These are phyloP conservation scores for Paraconiothyrium brasiliense DNA, from an alignment of 2,329 filamentous ascomycete genomes.

Conservation along the genomic window DNA sequence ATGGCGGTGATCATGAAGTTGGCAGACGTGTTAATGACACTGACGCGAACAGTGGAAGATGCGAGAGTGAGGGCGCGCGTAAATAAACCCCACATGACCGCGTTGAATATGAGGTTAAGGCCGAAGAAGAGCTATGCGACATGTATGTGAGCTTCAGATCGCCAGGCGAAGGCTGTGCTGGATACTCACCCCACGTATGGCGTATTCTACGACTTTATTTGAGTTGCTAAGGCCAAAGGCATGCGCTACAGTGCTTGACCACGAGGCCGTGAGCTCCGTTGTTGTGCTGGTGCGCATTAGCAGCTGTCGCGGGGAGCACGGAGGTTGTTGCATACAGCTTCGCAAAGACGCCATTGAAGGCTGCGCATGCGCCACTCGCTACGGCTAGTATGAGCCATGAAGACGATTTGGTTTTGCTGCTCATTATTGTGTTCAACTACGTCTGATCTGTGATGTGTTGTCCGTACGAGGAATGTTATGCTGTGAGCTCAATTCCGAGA, in stretches of 20 bases:
- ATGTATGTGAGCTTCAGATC: background rate
- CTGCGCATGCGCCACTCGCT: constrained; percentile 79
- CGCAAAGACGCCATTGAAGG: constrained; percentile 84
- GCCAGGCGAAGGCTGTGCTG: background rate
- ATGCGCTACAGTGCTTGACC: constrained; percentile 60
- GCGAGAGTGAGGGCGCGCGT: constrained; percentile 79
- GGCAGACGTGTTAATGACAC: constrained; percentile 81
- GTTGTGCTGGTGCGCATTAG: constrained; percentile 60
- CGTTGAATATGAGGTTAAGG: constrained; percentile 79
- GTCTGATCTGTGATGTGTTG: background rate
- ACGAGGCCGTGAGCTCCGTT: constrained; percentile 65
- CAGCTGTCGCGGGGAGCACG: constrained; percentile 16
- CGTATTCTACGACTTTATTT: constrained; percentile 60
- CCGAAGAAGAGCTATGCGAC: constrained; percentile 72
- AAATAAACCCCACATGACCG: constrained; percentile 86
- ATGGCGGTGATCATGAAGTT: constrained; percentile 84
- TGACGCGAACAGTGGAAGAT: constrained; percentile 79
- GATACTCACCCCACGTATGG: constrained; percentile 61
- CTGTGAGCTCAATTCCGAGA: constrained; percentile 5
- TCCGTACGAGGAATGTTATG: background rate
- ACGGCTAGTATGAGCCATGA: constrained; percentile 72
- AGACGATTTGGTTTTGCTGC: constrained; percentile 29
- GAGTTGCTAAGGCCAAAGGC: constrained; percentile 57
- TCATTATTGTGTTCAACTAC: constrained; percentile 31
- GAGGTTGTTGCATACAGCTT: constrained; percentile 70